Percentiles rank a stretch among this genome's conserved stretches.
These are phyloP conservation scores for Penicillium steckii DNA, from an alignment of 495 filamentous ascomycete species.

Conservation along the genomic window DNA sequence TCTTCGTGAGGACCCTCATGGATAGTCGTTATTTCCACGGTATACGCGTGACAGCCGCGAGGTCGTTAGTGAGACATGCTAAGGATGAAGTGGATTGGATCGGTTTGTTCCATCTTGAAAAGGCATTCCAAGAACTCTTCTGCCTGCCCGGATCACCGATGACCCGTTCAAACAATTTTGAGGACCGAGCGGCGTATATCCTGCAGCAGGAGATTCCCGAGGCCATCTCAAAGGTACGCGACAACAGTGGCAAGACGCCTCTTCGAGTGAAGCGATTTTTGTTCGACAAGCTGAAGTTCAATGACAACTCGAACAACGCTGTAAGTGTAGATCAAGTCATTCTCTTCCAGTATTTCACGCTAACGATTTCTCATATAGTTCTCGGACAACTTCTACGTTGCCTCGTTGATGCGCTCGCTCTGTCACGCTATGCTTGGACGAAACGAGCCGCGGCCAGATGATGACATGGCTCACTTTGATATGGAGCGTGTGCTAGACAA, in stretches of 20 bases:
- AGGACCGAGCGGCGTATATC: constrained; percentile 74
- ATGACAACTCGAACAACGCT: constrained; percentile 86
- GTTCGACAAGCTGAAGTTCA: constrained; percentile 83
- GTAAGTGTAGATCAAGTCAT: constrained; percentile 29
- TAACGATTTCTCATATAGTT: constrained; percentile 39
- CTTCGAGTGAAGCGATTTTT: constrained; percentile 73
- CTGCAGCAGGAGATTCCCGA: constrained; percentile 78
- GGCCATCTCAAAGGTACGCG: constrained; percentile 75
- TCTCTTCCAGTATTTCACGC: background rate
- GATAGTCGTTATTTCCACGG: constrained; percentile 91
- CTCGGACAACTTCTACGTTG: constrained; percentile 85
- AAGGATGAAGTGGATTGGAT: constrained; percentile 69
- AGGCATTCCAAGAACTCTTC: constrained; percentile 83
- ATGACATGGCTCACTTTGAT: constrained; percentile 45
- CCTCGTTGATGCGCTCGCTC: constrained; percentile 75
- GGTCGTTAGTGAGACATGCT: constrained; percentile 71
- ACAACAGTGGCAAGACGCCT: constrained; percentile 74
- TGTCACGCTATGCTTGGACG: constrained; percentile 70
- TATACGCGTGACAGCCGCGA: constrained; percentile 78
- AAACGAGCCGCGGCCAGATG: constrained; percentile 34
- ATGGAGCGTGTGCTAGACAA: constrained; percentile 51
- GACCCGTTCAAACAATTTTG: constrained; percentile 86
- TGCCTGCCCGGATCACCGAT: constrained; percentile 71
- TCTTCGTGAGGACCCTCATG: constrained; percentile 84
- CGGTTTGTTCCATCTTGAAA: constrained; percentile 78